These are phyloP conservation scores for Pseudoscleropodium purum DNA, from an alignment of 225 moss, liverwort and hornwort genomes.

Conservation along the genomic window DNA sequence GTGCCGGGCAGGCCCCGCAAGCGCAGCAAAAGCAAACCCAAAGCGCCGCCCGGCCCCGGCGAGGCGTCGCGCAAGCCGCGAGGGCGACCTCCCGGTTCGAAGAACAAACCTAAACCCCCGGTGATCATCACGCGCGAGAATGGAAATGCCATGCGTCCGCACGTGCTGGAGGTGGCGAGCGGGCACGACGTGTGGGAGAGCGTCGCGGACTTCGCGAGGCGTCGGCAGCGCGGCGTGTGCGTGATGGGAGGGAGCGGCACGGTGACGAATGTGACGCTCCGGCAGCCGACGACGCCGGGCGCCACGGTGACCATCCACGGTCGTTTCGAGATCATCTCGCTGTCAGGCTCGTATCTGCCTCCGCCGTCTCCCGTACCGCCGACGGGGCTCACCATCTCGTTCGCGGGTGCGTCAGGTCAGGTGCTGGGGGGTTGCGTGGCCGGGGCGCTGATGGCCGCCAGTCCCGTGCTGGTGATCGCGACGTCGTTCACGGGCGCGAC, in stretches of 20 bases:
- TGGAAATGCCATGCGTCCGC: constrained; percentile 85
- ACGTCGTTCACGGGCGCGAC: constrained; percentile 79
- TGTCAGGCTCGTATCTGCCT: constrained; percentile 80
- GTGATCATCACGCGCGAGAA: constrained; percentile 86
- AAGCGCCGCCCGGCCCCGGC: constrained; percentile 37
- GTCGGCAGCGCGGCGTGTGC: constrained; percentile 74
- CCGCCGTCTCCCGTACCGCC: constrained; percentile 47
- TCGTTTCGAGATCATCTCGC: constrained; percentile 88
- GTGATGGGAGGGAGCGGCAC: constrained; percentile 89
- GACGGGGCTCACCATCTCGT: constrained; percentile 76
- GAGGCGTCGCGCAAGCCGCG: constrained; percentile 78
- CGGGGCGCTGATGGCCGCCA: constrained; percentile 71
- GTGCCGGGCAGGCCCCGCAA: constrained; percentile 57
- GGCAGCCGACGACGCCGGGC: constrained; percentile 71
- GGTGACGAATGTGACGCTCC: constrained; percentile 82
- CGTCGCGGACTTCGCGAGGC: constrained; percentile 67
- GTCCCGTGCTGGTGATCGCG: constrained; percentile 80
- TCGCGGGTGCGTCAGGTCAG: constrained; percentile 80
- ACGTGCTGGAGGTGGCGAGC: constrained; percentile 77
- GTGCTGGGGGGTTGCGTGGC: constrained; percentile 88
- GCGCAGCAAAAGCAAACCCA: constrained; percentile 37
- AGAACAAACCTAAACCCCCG: constrained; percentile 95
- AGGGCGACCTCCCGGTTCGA: constrained; percentile 78
- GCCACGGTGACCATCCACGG: constrained; percentile 90
- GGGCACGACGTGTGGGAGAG: constrained; percentile 91